Percentiles rank a stretch among this genome's conserved stretches.
Conservation (phyloP, 2,329 filamentous ascomycete species). For the Dichotomopilus funicola region DNA sequence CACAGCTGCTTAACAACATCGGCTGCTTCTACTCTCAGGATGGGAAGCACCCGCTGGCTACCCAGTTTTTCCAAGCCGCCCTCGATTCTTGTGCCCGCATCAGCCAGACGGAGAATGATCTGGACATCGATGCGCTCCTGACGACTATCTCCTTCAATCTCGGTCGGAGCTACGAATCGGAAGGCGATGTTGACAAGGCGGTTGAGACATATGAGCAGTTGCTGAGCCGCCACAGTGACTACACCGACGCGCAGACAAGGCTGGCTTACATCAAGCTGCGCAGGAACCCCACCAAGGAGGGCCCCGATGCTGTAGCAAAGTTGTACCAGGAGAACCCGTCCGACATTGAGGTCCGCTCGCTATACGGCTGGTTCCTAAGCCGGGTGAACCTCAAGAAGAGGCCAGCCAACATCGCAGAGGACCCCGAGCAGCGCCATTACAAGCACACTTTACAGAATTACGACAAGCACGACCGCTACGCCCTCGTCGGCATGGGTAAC, state of each 20-base stretch:
- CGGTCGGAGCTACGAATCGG: slow-evolving; percentile 84
- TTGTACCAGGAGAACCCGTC: slow-evolving; percentile 77
- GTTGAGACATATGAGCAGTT: slow-evolving; percentile 83
- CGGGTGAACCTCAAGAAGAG: slow-evolving; percentile 74
- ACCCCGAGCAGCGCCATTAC: slow-evolving; percentile 87
- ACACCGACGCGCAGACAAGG: slow-evolving; percentile 83
- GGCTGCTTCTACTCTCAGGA: slow-evolving; percentile 90
- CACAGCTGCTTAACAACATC: slow-evolving; percentile 93
- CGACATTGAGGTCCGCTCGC: slow-evolving; percentile 83
- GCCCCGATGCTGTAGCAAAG: slow-evolving; percentile 76
- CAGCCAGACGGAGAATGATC: slow-evolving; percentile 63
- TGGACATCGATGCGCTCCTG: slow-evolving; percentile 84
- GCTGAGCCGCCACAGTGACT: slow-evolving; percentile 77
- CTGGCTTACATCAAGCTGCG: slow-evolving; percentile 85
- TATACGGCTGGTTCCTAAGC: slow-evolving; percentile 94
- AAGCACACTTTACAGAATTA: slow-evolving; percentile 91
- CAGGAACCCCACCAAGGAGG: slow-evolving; percentile 74
- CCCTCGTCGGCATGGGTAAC: slow-evolving; percentile 94
- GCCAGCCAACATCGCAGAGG: slow-evolving; percentile 73
- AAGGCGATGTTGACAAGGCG: slow-evolving; percentile 73
- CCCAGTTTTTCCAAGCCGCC: slow-evolving; percentile 87
- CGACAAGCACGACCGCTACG: slow-evolving; percentile 98
- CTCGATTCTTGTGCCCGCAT: slow-evolving; percentile 80
- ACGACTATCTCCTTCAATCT: slow-evolving; percentile 97
- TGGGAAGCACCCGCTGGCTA: slow-evolving; percentile 72